These are phyloP conservation scores for Ophiostoma piceae DNA, from an alignment of 2,329 filamentous ascomycete genomes.

Conservation along the genomic window DNA sequence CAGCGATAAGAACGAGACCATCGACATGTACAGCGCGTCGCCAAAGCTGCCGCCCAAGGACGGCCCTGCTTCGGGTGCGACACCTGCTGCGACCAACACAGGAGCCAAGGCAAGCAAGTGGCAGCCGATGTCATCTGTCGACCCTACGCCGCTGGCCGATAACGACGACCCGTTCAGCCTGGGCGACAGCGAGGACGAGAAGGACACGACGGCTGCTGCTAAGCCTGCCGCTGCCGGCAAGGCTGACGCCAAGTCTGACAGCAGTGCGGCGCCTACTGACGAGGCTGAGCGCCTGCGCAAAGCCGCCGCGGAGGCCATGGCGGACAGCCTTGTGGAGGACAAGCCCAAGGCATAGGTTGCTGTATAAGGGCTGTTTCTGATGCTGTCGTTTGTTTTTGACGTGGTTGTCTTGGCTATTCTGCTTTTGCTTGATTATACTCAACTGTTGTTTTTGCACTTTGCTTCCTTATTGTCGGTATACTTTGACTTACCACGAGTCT, in stretches of 20 bases:
- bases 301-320: constrained; percentile 31
- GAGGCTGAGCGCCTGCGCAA: constrained; percentile 30
- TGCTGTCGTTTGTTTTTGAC: neutral
- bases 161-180: constrained; percentile 96
- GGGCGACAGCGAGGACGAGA: constrained; percentile 91
- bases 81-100: constrained; percentile 14
- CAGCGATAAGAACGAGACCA: constrained; percentile 70
- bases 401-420: neutral
- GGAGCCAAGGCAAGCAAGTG: constrained; percentile 80
- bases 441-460: neutral
- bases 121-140: constrained; percentile 84
- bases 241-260: constrained; percentile 9
- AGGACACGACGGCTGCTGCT: constrained; percentile 45
- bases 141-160: constrained; percentile 77
- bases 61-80: constrained; percentile 36
- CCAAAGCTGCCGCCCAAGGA: constrained; percentile 53
- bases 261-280: constrained; percentile 21
- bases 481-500: neutral
- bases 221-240: constrained; percentile 29
- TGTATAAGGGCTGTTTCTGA: neutral
- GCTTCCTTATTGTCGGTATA: neutral
- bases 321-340: constrained; percentile 30
- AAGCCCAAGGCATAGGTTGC: constrained; percentile 25
- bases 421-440: constrained; percentile 3
- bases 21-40: constrained; percentile 64